These are phyloP conservation scores for Penicillium oxalicum DNA, from an alignment of 2,329 filamentous ascomycete species.

Conservation along the genomic window DNA sequence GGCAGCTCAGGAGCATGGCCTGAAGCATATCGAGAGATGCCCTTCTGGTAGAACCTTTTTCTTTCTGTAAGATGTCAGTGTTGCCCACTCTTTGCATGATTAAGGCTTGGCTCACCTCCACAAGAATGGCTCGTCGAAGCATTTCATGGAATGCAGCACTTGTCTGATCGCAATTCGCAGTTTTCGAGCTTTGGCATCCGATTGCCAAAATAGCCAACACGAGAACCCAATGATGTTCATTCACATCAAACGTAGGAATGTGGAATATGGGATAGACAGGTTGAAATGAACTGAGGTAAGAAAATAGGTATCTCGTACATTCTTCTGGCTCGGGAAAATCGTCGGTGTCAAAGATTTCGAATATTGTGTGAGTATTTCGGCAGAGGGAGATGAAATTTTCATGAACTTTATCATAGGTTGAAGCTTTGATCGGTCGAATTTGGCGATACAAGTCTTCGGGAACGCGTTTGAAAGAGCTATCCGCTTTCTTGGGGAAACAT, in stretches of 20 bases:
- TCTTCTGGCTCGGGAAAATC: slow-evolving; percentile 24
- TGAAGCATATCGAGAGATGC: slow-evolving; percentile 27
- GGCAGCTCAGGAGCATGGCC: slow-evolving; percentile 28
- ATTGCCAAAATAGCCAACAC: slow-evolving; percentile 37
- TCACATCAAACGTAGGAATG: slow-evolving; percentile 31
- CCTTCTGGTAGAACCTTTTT: slow-evolving; percentile 13
- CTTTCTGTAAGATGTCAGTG: slow-evolving; percentile 18
- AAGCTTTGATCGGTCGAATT: slow-evolving; percentile 17
- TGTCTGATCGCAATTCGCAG: slow-evolving; percentile 23
- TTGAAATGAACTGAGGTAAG: slow-evolving; percentile 38
- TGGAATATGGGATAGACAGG: slow-evolving; percentile 39
- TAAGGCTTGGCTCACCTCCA: slow-evolving; percentile 24
- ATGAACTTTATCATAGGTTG: slow-evolving; percentile 26
- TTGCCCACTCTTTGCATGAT: not conserved
- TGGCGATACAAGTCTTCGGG: slow-evolving; percentile 10
- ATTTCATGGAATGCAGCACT: slow-evolving; percentile 38
- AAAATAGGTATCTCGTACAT: slow-evolving; percentile 28
- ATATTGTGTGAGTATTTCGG: slow-evolving; percentile 25
- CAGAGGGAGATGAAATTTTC: slow-evolving; percentile 29
- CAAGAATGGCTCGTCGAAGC: slow-evolving; percentile 33
- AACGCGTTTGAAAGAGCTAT: slow-evolving; percentile 11
- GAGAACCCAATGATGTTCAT: slow-evolving; percentile 37
- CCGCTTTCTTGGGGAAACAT: slow-evolving; percentile 21
- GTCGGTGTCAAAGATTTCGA: slow-evolving; percentile 26
- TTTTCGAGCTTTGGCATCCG: slow-evolving; percentile 34